phyloP scores from a whole-genome alignment of 768 basidiomycete genomes.

The Auriscalpium vulgare region DNA sequence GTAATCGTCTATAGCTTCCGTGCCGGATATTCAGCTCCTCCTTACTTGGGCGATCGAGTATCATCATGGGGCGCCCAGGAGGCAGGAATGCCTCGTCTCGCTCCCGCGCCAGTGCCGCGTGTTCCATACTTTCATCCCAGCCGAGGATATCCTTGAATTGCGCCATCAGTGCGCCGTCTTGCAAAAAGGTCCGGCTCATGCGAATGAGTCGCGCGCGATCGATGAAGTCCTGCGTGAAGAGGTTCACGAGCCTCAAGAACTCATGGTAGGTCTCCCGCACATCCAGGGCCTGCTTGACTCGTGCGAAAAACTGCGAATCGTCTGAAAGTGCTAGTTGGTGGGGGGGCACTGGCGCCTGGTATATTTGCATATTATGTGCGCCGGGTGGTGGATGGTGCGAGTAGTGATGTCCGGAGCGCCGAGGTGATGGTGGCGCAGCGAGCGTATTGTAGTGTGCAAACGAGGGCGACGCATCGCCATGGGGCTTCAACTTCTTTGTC shows the following conservation, averaged over 20 bases:
- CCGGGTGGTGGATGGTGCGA: slow-evolving; percentile 9
- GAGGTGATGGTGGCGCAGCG: slow-evolving; percentile 21
- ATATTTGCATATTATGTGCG: no score
- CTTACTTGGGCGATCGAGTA: slow-evolving; percentile 37
- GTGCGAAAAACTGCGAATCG: slow-evolving; percentile 86
- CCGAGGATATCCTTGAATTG: slow-evolving; percentile 83
- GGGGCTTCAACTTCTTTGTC: slow-evolving; percentile 20
- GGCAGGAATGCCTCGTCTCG: slow-evolving; percentile 18
- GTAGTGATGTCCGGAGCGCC: slow-evolving; percentile 13
- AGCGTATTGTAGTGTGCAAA: slow-evolving; percentile 21
- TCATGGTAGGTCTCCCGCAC: slow-evolving; percentile 82
- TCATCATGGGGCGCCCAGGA: slow-evolving; percentile 18
- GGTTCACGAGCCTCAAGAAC: slow-evolving; percentile 89
- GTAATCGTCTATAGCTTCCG: slow-evolving; percentile 87
- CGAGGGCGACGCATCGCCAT: slow-evolving; percentile 19
- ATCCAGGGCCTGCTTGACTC: slow-evolving; percentile 67
- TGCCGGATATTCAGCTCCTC: slow-evolving; percentile 65
- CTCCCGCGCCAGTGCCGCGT: slow-evolving; percentile 20
- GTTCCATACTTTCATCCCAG: slow-evolving; percentile 68
- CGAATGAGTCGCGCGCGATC: slow-evolving; percentile 78
- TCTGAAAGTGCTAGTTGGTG: slow-evolving; percentile 21
- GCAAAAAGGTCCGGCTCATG: slow-evolving; percentile 67
- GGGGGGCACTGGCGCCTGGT: no score
- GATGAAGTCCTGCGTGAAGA: slow-evolving; percentile 92
- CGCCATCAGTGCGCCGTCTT: slow-evolving; percentile 68